A percentile compares a stretch with the other conserved stretches of the same genome.
These are phyloP conservation scores for Plectosphaerella cucumerina DNA, from an alignment of 2,329 filamentous ascomycete species.

Conservation along the genomic window DNA sequence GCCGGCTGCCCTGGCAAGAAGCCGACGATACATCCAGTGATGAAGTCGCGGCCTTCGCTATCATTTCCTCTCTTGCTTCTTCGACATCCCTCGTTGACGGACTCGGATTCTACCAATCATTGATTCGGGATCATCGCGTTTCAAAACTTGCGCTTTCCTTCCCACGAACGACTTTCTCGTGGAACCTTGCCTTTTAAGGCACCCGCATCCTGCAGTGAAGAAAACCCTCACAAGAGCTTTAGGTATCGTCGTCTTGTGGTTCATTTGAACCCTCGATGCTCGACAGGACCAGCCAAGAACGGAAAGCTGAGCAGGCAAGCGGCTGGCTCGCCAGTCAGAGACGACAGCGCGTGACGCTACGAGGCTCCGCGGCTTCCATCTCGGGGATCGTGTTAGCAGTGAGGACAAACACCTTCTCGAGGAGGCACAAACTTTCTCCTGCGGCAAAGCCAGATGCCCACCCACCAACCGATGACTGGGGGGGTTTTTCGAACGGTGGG, in stretches of 20 bases:
- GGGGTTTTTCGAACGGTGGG: constrained; percentile 4
- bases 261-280: constrained; percentile 8
- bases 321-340: neutral
- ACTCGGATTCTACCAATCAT: too few species aligned
- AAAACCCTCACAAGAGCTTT: constrained; percentile 13
- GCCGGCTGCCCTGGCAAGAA: too few species aligned
- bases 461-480: constrained; percentile 1
- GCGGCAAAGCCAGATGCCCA: neutral
- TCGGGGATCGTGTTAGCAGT: constrained; percentile 12
- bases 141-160: too few species aligned
- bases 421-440: neutral
- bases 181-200: too few species aligned
- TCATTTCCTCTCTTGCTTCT: neutral
- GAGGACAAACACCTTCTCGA: constrained; percentile 14
- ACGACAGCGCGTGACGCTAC: neutral
- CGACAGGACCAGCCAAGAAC: constrained; percentile 22
- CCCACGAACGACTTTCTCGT: too few species aligned
- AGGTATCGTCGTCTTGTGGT: constrained; percentile 9
- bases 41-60: neutral
- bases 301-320: constrained; percentile 27
- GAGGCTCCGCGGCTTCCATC: neutral
- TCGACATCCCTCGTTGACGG: neutral
- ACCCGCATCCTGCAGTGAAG: constrained; percentile 15
- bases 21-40: too few species aligned
- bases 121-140: too few species aligned